Conservation (phyloP, 2,329 filamentous ascomycete species). For the Sphaerulina vaccinii region DNA sequence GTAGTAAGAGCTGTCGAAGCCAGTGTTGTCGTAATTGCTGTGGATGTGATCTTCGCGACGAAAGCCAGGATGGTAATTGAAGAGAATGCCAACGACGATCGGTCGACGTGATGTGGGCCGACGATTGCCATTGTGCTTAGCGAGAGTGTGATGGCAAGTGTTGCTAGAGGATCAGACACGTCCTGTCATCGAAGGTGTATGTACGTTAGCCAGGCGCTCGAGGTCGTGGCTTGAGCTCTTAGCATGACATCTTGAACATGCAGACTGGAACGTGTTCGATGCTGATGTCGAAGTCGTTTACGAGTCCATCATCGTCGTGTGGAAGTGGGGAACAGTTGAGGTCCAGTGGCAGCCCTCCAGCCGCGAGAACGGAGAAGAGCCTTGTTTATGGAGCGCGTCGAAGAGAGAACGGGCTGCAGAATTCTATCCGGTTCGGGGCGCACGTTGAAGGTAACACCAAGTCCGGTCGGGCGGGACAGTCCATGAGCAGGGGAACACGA, state of each 20-base stretch:
- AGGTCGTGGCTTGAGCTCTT: slow-evolving; percentile 10
- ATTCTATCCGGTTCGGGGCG: slow-evolving; percentile 19
- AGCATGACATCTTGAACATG: slow-evolving; percentile 22
- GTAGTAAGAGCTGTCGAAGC: slow-evolving; percentile 17
- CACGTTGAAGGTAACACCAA: slow-evolving; percentile 25
- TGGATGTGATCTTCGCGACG: slow-evolving; percentile 21
- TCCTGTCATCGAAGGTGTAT: slow-evolving; percentile 6
- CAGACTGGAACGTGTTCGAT: slow-evolving; percentile 21
- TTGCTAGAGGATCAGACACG: slow-evolving; percentile 1
- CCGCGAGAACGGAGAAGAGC: slow-evolving; percentile 23
- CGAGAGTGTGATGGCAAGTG: slow-evolving; percentile 10
- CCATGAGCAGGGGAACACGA: slow-evolving; percentile 12
- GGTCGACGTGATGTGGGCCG: slow-evolving; percentile 18
- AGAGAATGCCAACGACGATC: slow-evolving; percentile 20
- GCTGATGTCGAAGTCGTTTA: slow-evolving; percentile 16
- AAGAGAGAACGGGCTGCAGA: slow-evolving; percentile 24
- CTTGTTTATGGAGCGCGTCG: slow-evolving; percentile 17
- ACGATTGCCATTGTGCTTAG: slow-evolving; percentile 19
- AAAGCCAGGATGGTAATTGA: slow-evolving; percentile 20
- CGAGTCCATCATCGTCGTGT: slow-evolving; percentile 17
- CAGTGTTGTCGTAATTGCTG: slow-evolving; percentile 24
- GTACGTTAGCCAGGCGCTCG: background rate
- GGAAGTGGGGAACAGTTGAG: slow-evolving; percentile 8
- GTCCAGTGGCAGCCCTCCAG: slow-evolving; percentile 15
- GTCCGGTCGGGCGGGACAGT: slow-evolving; percentile 14